Evolutionary conservation across 176 grass and related monocot genomes (phyloP), one percentile per base, ranked within the genome.

Genomic region (Aegilops speltoides): DNA sequence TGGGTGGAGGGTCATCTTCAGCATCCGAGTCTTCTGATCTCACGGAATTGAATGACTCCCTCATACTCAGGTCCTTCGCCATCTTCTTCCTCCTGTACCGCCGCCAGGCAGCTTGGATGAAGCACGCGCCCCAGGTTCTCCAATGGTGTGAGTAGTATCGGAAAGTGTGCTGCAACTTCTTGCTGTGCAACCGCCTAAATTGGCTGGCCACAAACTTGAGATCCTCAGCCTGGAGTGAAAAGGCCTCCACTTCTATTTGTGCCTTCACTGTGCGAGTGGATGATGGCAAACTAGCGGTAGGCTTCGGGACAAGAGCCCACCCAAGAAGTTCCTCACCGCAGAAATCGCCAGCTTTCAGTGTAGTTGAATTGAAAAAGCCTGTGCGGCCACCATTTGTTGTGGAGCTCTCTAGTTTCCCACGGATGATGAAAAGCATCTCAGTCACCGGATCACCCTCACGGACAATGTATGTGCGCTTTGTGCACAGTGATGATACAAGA

Each of bases 401-500:
- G 60, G 94, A 96, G 76, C 97, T 99, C 23, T 99, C 97, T 22
- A 99, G 68, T 56, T 94, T 94, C 22, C 97, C 97, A n/a, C 97
- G 97, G 77, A 99, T 94, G 82, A 99, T 90, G 52, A 99, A 99
- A 36, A 99, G 94, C 97, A 99, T 99, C 80, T 99, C 97, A 25
- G 90, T 90, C 84, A 99, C 97, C 0, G 94, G 97, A 78, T 96
- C 97, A 59, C 97, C 97, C 84, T 99, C 97, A 32, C 97, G 90
- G n/a, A 96, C 92, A 67, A 99, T 93, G 71, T 90, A 91, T 36
- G 97, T 99, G 26, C 94, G 90, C 33, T 96, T 71, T 41, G 97
- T 99, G 80, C 97, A 92, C 80, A 99, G 46, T 29, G 90, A 93
- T 36, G 97, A 99, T 25, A 99, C 97, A 64, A 99, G 91, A 80